These are phyloP conservation scores for Tubosaeta sp. DNA, from an alignment of 768 basidiomycete species.

Conservation along the genomic window DNA sequence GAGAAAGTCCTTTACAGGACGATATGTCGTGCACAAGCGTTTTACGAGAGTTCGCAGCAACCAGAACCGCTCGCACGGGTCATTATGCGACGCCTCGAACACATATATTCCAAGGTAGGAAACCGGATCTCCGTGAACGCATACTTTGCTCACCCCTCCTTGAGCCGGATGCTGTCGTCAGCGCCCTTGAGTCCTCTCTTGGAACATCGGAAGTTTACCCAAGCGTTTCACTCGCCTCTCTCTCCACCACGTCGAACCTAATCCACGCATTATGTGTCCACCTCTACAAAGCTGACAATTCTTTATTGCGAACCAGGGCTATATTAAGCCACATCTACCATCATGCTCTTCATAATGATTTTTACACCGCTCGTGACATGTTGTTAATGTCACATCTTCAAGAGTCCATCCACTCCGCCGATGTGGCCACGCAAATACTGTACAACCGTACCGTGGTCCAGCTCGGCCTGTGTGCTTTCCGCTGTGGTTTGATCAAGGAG, in stretches of 20 bases:
- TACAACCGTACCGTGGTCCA: constrained; percentile 98
- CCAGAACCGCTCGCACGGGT: constrained; percentile 80
- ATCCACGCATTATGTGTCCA: constrained; percentile 87
- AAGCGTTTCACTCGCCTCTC: constrained; percentile 51
- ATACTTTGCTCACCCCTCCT: constrained; percentile 8
- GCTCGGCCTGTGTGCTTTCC: constrained; percentile 95
- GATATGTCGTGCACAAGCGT: constrained; percentile 86
- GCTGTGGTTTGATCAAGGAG: constrained; percentile 91
- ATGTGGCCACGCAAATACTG: constrained; percentile 94
- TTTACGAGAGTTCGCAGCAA: constrained; percentile 80
- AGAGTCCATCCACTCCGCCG: constrained; percentile 93
- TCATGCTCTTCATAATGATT: constrained; percentile 93
- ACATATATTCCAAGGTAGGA: constrained; percentile 93
- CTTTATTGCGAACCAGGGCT: constrained; percentile 90
- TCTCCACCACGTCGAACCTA: constrained; percentile 63
- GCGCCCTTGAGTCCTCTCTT: constrained; percentile 77
- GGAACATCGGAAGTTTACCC: constrained; percentile 58
- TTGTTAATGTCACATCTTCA: constrained; percentile 98
- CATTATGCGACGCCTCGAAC: constrained; percentile 93
- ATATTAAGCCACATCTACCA: constrained; percentile 99
- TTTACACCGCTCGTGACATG: constrained; percentile 96
- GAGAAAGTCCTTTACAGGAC: constrained; percentile 93
- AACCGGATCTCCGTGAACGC: not conserved
- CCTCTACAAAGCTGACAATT: constrained; percentile 89
- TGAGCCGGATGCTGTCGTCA: constrained; percentile 89